These are phyloP conservation scores for Amylostereum areolatum DNA, from an alignment of 1,284 basidiomycete genomes.

Conservation along the genomic window DNA sequence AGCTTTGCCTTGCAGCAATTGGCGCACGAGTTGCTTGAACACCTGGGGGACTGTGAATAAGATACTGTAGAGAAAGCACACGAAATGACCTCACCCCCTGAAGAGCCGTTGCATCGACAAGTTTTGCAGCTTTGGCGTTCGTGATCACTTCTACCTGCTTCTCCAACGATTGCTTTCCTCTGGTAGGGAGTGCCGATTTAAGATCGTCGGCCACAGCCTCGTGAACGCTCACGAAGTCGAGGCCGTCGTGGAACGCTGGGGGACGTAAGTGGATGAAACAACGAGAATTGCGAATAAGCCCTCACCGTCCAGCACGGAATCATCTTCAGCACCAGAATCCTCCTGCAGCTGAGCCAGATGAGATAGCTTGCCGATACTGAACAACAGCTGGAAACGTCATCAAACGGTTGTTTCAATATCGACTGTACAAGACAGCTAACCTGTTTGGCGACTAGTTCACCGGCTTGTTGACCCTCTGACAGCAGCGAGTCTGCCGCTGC, in stretches of 20 bases:
- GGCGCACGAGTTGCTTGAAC: conserved; percentile 59
- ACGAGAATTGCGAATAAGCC: conserved; percentile 9
- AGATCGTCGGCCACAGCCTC: conserved; percentile 57
- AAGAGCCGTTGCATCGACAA: conserved; percentile 40
- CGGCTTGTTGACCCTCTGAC: conserved; percentile 50
- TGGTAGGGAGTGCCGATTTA: conserved; percentile 40
- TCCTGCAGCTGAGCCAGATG: conserved; percentile 75
- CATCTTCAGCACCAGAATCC: conserved; percentile 38
- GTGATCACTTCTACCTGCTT: conserved; percentile 58
- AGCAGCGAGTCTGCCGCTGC: conserved; percentile 64
- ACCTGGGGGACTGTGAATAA: conserved; percentile 30
- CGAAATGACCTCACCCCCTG: conserved; percentile 30
- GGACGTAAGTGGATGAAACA: conserved; percentile 4
- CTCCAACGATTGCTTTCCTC: conserved; percentile 59
- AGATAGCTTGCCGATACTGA: conserved; percentile 87
- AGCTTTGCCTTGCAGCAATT: conserved; percentile 63
- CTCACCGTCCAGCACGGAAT: conserved; percentile 49
- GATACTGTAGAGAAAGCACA: background rate
- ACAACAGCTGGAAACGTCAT: conserved; percentile 59
- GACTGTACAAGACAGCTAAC: conserved; percentile 34
- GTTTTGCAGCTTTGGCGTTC: conserved; percentile 43
- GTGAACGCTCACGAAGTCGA: conserved; percentile 74
- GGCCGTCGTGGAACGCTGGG: conserved; percentile 63
- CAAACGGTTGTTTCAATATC: conserved; percentile 5
- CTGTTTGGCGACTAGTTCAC: conserved; percentile 65